Conservation (phyloP, 768 basidiomycete genomes). For the Mycena kentingensis region DNA sequence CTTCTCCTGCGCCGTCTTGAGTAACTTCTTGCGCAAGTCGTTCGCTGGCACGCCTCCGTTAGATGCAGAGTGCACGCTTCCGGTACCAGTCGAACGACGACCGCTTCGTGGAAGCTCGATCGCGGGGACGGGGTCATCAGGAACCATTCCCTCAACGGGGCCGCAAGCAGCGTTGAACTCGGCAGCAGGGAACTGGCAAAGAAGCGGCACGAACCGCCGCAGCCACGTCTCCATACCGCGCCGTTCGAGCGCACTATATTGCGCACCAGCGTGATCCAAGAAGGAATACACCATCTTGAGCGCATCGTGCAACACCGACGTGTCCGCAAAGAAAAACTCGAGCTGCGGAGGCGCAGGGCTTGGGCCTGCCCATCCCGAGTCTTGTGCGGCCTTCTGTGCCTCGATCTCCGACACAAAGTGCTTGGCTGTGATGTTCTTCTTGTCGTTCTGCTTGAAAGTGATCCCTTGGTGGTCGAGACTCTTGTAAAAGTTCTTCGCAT, state of each 20-base stretch:
- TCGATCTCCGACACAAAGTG: slow-evolving; percentile 83
- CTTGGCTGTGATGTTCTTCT: slow-evolving; percentile 86
- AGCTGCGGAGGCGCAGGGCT: slow-evolving; percentile 52
- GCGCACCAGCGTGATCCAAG: slow-evolving; percentile 81
- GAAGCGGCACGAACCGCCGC: slow-evolving; percentile 76
- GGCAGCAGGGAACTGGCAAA: slow-evolving; percentile 70
- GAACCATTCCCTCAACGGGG: slow-evolving; percentile 52
- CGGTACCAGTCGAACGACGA: slow-evolving; percentile 48
- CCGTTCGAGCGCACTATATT: slow-evolving; percentile 76
- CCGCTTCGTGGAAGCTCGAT: slow-evolving; percentile 43
- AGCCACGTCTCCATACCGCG: slow-evolving; percentile 84
- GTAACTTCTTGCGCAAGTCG: slow-evolving; percentile 79
- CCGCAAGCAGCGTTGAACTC: slow-evolving; percentile 69
- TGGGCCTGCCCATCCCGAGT: slow-evolving; percentile 33
- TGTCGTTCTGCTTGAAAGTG: slow-evolving; percentile 93
- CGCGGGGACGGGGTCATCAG: slow-evolving; percentile 40
- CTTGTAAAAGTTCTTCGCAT: slow-evolving; percentile 98
- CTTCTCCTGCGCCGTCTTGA: slow-evolving; percentile 72
- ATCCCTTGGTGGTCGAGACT: slow-evolving; percentile 95
- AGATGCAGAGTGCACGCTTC: slow-evolving; percentile 41
- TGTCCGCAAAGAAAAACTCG: slow-evolving; percentile 76
- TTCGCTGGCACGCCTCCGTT: slow-evolving; percentile 55
- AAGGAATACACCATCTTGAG: slow-evolving; percentile 90
- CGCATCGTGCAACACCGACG: slow-evolving; percentile 80
- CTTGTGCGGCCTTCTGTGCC: slow-evolving; percentile 60